Base-by-base conservation (phyloP, 495 filamentous ascomycete genomes). In the Jackrogersella multiformis region DNA sequence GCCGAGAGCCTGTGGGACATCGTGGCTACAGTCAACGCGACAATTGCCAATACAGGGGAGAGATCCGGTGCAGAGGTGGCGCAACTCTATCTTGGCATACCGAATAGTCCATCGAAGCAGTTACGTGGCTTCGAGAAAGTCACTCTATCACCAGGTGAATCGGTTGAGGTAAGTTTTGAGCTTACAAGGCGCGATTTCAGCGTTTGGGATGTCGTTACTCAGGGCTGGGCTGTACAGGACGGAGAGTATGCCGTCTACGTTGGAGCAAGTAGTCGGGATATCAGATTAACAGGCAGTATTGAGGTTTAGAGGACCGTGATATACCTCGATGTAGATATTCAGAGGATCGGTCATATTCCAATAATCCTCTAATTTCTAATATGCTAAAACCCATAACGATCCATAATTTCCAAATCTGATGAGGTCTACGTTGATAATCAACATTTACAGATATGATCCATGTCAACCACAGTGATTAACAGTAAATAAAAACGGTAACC, bases 61-160 rank as follows among this genome's bases (percentile, higher is more conserved):
- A 72, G 86, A 1, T 67, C 75, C 0, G 92, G 93, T 2, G 84
- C 89, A 53, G 87, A 90, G 53, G 89, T 95, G 4, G 82, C 89
- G 1, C 92, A 96, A 68, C 75, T 93, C 10, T 96, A 96, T 73
- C 74, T 96, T 46, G 49, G 69, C 28, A 65, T 76, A 24, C 81
- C 86, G 55, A 62, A 71, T 7, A 82, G 90, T 9, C 92, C 92
- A 0, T 82, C 85, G 1, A 78, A 80, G 34, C 89, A 91, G 4
- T 80, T 96, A 9, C 83, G 93, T n/a, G 88, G 84, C 15, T 96
- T 94, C 60, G 86, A 89, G 68, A 96, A 95, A 76, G 73, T 90
- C 4, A 63, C 76, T 16, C 56, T 92, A 23, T 70, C 79, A 10
- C 74, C 81, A 0, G 86, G 84, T 0, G 82, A 89, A 60, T 81